Conservation (phyloP, 2,329 filamentous ascomycete species). For the Pestalotiopsis sp. region DNA sequence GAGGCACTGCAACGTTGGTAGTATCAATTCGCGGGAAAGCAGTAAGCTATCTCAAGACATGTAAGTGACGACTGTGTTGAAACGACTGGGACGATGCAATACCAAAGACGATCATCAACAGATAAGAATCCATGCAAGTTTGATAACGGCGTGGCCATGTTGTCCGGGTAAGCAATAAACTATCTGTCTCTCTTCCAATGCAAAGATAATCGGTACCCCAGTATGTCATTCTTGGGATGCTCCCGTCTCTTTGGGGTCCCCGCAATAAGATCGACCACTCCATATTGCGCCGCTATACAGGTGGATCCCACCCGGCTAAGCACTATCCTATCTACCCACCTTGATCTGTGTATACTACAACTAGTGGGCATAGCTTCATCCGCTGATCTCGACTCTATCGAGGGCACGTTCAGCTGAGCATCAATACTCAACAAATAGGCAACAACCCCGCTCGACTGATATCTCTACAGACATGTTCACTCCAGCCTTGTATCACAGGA, state of each 20-base stretch:
- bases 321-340: not conserved
- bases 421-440: no score
- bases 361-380: not conserved
- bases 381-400: not conserved
- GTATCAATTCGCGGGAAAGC: not conserved
- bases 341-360: not conserved
- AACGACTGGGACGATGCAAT: not conserved
- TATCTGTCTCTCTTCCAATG: not conserved
- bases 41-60: not conserved
- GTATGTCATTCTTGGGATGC: not conserved
- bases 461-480: no score
- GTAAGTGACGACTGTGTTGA: not conserved
- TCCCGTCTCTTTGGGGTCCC: not conserved
- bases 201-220: not conserved
- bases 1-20: not conserved
- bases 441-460: no score
- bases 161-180: not conserved
- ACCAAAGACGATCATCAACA: not conserved
- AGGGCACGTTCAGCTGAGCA: no score
- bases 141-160: not conserved
- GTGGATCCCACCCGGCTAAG: not conserved
- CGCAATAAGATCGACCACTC: not conserved
- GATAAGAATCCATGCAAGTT: not conserved
- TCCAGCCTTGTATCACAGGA: no score
- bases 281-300: not conserved